These are phyloP conservation scores for Dujonia santamariae DNA, from an alignment of 1,139 yeast genomes.

Conservation along the genomic window DNA sequence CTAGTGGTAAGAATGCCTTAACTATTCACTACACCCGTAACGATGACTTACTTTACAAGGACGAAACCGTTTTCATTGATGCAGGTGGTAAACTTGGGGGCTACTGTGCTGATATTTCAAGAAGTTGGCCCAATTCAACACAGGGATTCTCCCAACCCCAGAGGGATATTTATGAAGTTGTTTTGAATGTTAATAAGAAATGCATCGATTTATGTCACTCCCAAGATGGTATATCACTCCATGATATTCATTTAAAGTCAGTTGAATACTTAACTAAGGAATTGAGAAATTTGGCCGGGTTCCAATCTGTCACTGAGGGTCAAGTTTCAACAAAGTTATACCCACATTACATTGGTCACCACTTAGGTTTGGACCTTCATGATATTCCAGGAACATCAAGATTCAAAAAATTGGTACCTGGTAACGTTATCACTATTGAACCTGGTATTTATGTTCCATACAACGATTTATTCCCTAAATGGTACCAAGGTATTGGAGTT, in stretches of 20 bases:
- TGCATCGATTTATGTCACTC: conserved; percentile 71
- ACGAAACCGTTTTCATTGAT: conserved; percentile 87
- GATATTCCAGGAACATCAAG: conserved; percentile 68
- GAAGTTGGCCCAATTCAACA: conserved; percentile 89
- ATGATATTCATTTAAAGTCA: conserved; percentile 74
- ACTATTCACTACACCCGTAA: conserved; percentile 90
- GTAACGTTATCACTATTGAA: conserved; percentile 87
- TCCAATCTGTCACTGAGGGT: conserved; percentile 44
- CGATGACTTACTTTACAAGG: conserved; percentile 70
- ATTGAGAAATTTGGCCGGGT: conserved; percentile 66
- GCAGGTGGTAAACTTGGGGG: conserved; percentile 96
- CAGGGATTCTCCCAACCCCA: conserved; percentile 74
- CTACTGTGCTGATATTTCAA: conserved; percentile 90
- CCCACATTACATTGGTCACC: conserved; percentile 96
- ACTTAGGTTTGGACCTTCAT: conserved; percentile 89
- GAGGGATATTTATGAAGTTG: conserved; percentile 83
- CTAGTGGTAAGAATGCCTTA: conserved; percentile 83
- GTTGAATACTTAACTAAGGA: conserved; percentile 58
- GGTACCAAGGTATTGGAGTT: conserved; percentile 86
- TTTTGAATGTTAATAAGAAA: conserved; percentile 73
- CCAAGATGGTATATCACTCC: conserved; percentile 51
- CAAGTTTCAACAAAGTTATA: conserved; percentile 60
- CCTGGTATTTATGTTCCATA: conserved; percentile 91
- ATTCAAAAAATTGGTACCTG: conserved; percentile 46
- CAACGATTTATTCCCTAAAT: conserved; percentile 66